phyloP scores from a whole-genome alignment of 2,329 filamentous ascomycete species.

The Aspergillus ruber region DNA sequence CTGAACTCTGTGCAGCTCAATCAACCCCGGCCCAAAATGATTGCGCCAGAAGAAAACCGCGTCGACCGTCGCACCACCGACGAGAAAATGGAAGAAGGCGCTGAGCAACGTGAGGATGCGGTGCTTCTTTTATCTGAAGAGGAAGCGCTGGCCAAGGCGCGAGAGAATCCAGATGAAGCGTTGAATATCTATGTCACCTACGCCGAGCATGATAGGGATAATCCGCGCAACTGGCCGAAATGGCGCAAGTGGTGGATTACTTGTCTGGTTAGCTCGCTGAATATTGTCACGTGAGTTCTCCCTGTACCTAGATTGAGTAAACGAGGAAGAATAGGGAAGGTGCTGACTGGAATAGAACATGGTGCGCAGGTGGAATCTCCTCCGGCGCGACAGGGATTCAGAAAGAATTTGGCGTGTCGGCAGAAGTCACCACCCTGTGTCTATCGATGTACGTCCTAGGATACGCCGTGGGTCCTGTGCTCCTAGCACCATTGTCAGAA shows the following conservation, averaged over 20 bases:
- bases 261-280: slow-evolving; percentile 32
- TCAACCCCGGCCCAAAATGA: not conserved
- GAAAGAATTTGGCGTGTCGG: slow-evolving; percentile 21
- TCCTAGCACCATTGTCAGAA: slow-evolving; percentile 30
- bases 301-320: not conserved
- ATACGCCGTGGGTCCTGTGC: slow-evolving; percentile 21
- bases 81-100: slow-evolving; percentile 11
- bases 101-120: slow-evolving; percentile 3
- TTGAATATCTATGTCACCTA: slow-evolving; percentile 18
- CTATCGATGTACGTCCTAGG: slow-evolving; percentile 26
- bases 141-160: slow-evolving; percentile 18
- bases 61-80: slow-evolving; percentile 1
- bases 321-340: not conserved
- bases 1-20: not conserved
- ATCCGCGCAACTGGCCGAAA: slow-evolving; percentile 36
- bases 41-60: slow-evolving; percentile 1
- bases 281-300: slow-evolving; percentile 21
- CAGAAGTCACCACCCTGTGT: slow-evolving; percentile 25
- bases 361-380: slow-evolving; percentile 23
- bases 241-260: slow-evolving; percentile 39
- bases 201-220: slow-evolving; percentile 21
- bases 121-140: slow-evolving; percentile 15
- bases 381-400: slow-evolving; percentile 21
- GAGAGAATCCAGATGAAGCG: slow-evolving; percentile 16
- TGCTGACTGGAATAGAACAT: slow-evolving; percentile 10